Evolutionary conservation across 1,284 basidiomycete species (phyloP).

Genomic region (Pascua sp.): DNA sequence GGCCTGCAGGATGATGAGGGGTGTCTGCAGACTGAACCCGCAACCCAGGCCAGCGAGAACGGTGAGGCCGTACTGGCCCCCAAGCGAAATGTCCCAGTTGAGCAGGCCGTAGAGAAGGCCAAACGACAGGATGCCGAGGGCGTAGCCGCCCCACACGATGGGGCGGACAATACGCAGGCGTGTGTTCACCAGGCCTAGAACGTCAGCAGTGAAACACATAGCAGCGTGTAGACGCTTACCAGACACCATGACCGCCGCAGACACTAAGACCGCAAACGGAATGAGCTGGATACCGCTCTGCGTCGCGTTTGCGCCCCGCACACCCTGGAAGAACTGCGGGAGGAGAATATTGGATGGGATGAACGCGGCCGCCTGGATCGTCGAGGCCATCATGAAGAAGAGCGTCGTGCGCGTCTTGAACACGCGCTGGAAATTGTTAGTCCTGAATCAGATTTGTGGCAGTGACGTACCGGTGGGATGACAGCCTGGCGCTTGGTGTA

Average conservation of each 20-base stretch:
- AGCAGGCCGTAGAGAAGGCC: slow-evolving; percentile 31
- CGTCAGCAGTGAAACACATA: slow-evolving; percentile 8
- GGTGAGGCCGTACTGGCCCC: slow-evolving; percentile 26
- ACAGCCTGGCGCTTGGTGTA: slow-evolving; percentile 72
- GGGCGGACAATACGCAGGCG: slow-evolving; percentile 37
- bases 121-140: slow-evolving; percentile 27
- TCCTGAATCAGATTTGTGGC: not conserved
- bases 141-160: slow-evolving; percentile 40
- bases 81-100: slow-evolving; percentile 20
- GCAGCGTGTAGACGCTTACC: no score
- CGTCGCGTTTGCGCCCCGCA: slow-evolving; percentile 25
- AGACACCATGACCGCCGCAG: slow-evolving; percentile 1
- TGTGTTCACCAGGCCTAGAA: slow-evolving; percentile 37
- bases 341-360: slow-evolving; percentile 35
- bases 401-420: slow-evolving; percentile 42
- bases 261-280: slow-evolving; percentile 27
- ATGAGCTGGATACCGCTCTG: slow-evolving; percentile 29
- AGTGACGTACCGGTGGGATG: slow-evolving; percentile 50
- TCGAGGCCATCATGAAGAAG: slow-evolving; percentile 36
- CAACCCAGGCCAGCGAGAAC: slow-evolving; percentile 28
- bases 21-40: slow-evolving; percentile 31
- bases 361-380: slow-evolving; percentile 33
- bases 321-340: slow-evolving; percentile 45
- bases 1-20: slow-evolving; percentile 41
- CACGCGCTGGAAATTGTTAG: slow-evolving; percentile 21